These are phyloP conservation scores for Penicillium subrubescens DNA, from an alignment of 495 filamentous ascomycete genomes.

Conservation along the genomic window DNA sequence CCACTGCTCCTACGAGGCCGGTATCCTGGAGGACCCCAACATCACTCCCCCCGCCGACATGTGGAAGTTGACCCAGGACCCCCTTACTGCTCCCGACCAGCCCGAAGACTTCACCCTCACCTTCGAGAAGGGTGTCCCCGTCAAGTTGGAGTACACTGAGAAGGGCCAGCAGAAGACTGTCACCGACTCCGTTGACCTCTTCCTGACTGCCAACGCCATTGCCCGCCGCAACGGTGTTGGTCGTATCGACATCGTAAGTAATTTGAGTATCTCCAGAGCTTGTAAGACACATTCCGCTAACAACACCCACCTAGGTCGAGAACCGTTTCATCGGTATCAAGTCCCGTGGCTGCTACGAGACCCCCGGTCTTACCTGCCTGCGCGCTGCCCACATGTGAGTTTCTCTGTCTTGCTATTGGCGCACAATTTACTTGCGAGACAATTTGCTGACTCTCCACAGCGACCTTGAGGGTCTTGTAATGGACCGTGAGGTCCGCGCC, in stretches of 20 bases:
- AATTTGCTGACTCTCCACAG: slow-evolving; percentile 17
- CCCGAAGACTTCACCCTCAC: slow-evolving; percentile 75
- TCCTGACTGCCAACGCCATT: slow-evolving; percentile 78
- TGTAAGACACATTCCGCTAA: slow-evolving; percentile 1
- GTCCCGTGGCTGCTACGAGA: slow-evolving; percentile 90
- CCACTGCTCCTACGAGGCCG: slow-evolving; percentile 90
- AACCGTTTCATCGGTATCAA: slow-evolving; percentile 86
- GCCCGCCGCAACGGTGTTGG: slow-evolving; percentile 78
- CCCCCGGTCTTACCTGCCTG: slow-evolving; percentile 70
- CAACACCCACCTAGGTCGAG: slow-evolving; percentile 54
- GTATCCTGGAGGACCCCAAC: slow-evolving; percentile 58
- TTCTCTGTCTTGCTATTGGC: background rate
- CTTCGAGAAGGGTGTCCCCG: slow-evolving; percentile 86
- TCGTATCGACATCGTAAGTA: slow-evolving; percentile 79
- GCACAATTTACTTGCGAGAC: background rate
- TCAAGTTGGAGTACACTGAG: slow-evolving; percentile 63
- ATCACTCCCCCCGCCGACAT: slow-evolving; percentile 71
- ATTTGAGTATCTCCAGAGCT: background rate
- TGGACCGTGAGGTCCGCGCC: slow-evolving; percentile 82
- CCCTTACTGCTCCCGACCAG: slow-evolving; percentile 71
- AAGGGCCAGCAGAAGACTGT: slow-evolving; percentile 55
- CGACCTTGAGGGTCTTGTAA: slow-evolving; percentile 80
- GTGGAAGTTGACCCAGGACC: slow-evolving; percentile 82
- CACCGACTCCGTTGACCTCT: slow-evolving; percentile 78
- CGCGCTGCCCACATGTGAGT: slow-evolving; percentile 69